A percentile compares a stretch with the other conserved stretches of the same genome.
phyloP scores from a whole-genome alignment of 23 red algal species.

The Gracilaria domingensis region DNA sequence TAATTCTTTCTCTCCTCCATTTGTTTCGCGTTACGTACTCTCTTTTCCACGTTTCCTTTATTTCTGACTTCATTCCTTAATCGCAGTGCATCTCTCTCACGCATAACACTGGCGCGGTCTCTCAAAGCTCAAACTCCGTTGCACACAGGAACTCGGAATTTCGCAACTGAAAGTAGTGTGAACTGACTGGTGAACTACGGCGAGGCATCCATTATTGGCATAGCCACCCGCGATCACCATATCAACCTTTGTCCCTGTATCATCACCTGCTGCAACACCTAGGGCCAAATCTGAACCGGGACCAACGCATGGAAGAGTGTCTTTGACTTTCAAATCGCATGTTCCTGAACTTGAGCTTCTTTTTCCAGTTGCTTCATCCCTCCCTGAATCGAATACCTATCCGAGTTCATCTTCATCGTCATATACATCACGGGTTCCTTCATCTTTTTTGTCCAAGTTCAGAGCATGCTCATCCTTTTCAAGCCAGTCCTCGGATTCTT shows the following conservation, averaged over 20 bases:
- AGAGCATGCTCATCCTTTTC: conserved; percentile 37
- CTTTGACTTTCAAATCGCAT: conserved; percentile 74
- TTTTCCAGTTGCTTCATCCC: conserved; percentile 6
- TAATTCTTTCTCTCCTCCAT: conserved; percentile 14
- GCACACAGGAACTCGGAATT: conserved; percentile 65
- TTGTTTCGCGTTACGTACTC: conserved; percentile 36
- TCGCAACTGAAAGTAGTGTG: conserved; percentile 40
- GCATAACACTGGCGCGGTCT: conserved; percentile 13
- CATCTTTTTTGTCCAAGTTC: conserved; percentile 62
- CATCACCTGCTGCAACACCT: conserved; percentile 47
- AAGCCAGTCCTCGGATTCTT: conserved; percentile 50
- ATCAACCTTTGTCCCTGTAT: conserved; percentile 40
- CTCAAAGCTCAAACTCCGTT: conserved; percentile 64
- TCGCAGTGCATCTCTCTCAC: conserved; percentile 30
- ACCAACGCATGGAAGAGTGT: conserved; percentile 69
- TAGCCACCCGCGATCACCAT: conserved; percentile 72
- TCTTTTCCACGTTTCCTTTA: conserved; percentile 12
- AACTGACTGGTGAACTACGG: conserved; percentile 61
- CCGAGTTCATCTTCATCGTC: conserved; percentile 77
- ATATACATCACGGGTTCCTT: conserved; percentile 72
- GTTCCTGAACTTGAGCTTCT: conserved; percentile 21
- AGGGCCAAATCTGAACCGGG: conserved; percentile 71
- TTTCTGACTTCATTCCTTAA: conserved; percentile 11
- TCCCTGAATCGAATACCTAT: conserved; percentile 63
- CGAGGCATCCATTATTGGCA: conserved; percentile 74